A percentile compares a stretch with the other conserved stretches of the same genome.
Evolutionary conservation across 1,284 basidiomycete genomes (phyloP).

Genomic region (Moniliella sp.): DNA sequence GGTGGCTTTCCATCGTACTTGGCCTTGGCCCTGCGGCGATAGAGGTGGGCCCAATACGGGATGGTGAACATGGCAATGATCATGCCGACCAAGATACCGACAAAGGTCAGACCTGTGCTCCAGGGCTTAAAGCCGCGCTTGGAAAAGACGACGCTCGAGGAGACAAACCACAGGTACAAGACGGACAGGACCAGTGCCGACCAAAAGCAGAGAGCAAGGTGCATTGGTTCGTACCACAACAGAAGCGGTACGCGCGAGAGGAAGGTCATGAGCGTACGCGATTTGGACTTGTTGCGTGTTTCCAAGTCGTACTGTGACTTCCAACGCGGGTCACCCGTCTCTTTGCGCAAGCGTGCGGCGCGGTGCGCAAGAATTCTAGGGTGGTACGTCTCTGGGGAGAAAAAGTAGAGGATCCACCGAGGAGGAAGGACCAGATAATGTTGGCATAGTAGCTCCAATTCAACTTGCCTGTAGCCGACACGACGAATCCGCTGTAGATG

Average conservation of each 20-base stretch:
- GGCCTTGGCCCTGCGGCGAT: constrained; percentile 7
- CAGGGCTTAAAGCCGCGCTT: constrained; percentile 36
- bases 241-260: too few species aligned
- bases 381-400: constrained; percentile 47
- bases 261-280: too few species aligned
- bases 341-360: constrained; percentile 27
- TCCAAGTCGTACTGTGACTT: too few species aligned
- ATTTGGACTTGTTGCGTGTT: too few species aligned
- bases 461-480: too few species aligned
- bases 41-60: constrained; percentile 44
- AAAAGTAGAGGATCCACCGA: constrained; percentile 2
- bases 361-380: constrained; percentile 46
- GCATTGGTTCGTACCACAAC: constrained; percentile 5
- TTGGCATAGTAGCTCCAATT: too few species aligned
- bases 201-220: constrained; percentile 7
- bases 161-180: constrained; percentile 52
- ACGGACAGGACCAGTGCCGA: constrained; percentile 50
- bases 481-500: too few species aligned
- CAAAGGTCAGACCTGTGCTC: constrained; percentile 46
- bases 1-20: constrained; percentile 6
- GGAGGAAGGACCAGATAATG: too few species aligned
- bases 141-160: constrained; percentile 37
- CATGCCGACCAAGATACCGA: constrained; percentile 53
- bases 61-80: constrained; percentile 41
- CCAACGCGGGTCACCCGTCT: too few species aligned